Conservation (phyloP, 1,284 basidiomycete species). For the Cerrena zonata region DNA sequence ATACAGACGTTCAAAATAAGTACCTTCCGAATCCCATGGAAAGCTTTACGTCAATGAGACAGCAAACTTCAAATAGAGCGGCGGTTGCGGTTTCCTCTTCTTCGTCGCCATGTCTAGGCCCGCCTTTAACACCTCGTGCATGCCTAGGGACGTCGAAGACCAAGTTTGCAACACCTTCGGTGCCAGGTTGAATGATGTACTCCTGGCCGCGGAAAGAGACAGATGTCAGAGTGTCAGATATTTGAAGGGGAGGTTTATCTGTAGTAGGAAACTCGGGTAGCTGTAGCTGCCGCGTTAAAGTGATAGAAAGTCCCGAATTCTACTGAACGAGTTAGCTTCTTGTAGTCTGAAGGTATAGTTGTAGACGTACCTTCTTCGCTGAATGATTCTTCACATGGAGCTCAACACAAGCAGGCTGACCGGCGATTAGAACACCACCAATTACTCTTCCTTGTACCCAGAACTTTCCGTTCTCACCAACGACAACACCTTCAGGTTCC, state of each 20-base stretch:
- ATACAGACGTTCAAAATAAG: slow-evolving; percentile 14
- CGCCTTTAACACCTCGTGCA: slow-evolving; percentile 58
- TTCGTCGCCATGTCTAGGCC: slow-evolving; percentile 34
- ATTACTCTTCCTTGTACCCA: slow-evolving; percentile 66
- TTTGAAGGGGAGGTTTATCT: slow-evolving; percentile 44
- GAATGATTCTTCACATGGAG: slow-evolving; percentile 76
- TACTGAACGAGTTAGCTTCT: slow-evolving; percentile 22
- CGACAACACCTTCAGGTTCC: slow-evolving; percentile 51
- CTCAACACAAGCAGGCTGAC: slow-evolving; percentile 64
- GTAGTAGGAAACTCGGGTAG: slow-evolving; percentile 40
- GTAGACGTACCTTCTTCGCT: slow-evolving; percentile 53
- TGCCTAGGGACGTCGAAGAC: slow-evolving; percentile 66
- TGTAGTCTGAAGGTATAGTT: background rate
- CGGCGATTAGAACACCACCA: slow-evolving; percentile 58
- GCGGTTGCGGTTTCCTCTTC: slow-evolving; percentile 30
- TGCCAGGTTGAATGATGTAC: slow-evolving; percentile 63
- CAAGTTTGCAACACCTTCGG: slow-evolving; percentile 68
- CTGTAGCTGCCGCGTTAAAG: slow-evolving; percentile 53
- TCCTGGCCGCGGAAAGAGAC: slow-evolving; percentile 66
- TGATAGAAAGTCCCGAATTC: slow-evolving; percentile 61
- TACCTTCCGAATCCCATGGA: slow-evolving; percentile 61
- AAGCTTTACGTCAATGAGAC: slow-evolving; percentile 49
- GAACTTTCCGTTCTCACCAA: slow-evolving; percentile 71
- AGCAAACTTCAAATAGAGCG: slow-evolving; percentile 61
- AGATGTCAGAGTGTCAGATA: slow-evolving; percentile 61